phyloP scores from a whole-genome alignment of 2,329 filamentous ascomycete genomes.

The Colletotrichum kahawae region DNA sequence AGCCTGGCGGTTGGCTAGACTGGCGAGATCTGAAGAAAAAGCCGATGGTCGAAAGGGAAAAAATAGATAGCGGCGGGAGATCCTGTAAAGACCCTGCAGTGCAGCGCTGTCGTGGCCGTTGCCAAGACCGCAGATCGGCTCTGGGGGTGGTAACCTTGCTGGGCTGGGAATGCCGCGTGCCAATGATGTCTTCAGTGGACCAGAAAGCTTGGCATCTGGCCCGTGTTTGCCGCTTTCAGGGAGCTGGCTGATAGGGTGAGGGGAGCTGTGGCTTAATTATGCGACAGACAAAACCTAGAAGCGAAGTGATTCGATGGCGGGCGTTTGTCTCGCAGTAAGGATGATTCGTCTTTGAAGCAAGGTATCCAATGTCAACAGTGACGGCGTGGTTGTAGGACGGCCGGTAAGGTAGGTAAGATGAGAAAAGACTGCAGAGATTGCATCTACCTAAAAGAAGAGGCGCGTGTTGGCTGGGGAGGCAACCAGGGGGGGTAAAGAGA shows the following conservation, averaged over 20 bases:
- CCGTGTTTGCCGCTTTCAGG: background rate
- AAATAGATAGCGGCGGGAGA: slow-evolving; percentile 1
- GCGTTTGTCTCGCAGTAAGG: background rate
- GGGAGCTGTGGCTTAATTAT: background rate
- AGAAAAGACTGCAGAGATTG: background rate
- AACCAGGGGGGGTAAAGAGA: background rate
- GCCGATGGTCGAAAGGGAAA: background rate
- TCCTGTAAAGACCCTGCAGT: slow-evolving; percentile 10
- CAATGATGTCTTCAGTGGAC: slow-evolving; percentile 4
- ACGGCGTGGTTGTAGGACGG: background rate
- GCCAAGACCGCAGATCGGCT: slow-evolving; percentile 19
- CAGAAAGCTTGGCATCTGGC: background rate
- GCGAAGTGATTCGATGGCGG: background rate
- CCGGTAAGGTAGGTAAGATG: background rate
- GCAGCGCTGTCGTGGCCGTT: slow-evolving; percentile 9
- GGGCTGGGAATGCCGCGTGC: background rate
- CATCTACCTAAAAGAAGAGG: background rate
- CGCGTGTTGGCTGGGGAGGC: background rate
- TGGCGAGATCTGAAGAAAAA: background rate
- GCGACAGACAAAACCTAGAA: background rate
- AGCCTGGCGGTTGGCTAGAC: background rate
- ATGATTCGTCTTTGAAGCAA: background rate
- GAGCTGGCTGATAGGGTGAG: background rate
- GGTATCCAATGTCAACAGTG: background rate
- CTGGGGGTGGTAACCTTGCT: background rate